phyloP scores from a whole-genome alignment of 1,284 basidiomycete species.

The Sutorius eximius region DNA sequence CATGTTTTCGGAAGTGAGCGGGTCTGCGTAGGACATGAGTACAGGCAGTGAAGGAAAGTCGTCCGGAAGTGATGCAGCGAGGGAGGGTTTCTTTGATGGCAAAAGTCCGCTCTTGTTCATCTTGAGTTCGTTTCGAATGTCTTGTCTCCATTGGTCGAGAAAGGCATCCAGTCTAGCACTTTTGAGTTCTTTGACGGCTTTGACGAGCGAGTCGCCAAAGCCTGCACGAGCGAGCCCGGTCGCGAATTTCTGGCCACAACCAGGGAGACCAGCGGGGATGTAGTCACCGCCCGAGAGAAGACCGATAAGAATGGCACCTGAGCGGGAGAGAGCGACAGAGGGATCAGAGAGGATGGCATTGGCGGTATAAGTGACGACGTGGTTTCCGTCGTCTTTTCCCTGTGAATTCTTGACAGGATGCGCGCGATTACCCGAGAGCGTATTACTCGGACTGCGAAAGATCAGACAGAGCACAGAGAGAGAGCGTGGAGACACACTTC shows the following conservation, averaged over 20 bases:
- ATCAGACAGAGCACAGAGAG: slow-evolving; percentile 7
- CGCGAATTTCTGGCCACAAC: slow-evolving; percentile 64
- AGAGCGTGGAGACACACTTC: slow-evolving; percentile 47
- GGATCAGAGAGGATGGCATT: slow-evolving; percentile 52
- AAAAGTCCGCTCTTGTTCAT: slow-evolving; percentile 68
- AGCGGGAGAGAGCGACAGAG: slow-evolving; percentile 62
- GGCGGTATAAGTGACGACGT: slow-evolving; percentile 65
- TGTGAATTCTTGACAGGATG: slow-evolving; percentile 61
- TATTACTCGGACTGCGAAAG: slow-evolving; percentile 63
- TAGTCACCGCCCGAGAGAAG: slow-evolving; percentile 92
- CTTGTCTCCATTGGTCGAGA: slow-evolving; percentile 62
- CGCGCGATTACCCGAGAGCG: slow-evolving; percentile 65
- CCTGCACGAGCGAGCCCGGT: slow-evolving; percentile 71
- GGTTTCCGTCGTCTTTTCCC: slow-evolving; percentile 73
- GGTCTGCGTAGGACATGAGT: slow-evolving; percentile 73
- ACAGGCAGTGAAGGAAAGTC: slow-evolving; percentile 69
- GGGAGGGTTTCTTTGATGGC: slow-evolving; percentile 55
- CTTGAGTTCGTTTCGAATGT: slow-evolving; percentile 65
- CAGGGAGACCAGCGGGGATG: slow-evolving; percentile 61
- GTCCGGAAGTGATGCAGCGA: slow-evolving; percentile 61
- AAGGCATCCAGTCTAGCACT: slow-evolving; percentile 51
- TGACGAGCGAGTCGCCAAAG: slow-evolving; percentile 66
- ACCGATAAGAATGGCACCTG: slow-evolving; percentile 84
- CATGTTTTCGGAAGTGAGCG: slow-evolving; percentile 68
- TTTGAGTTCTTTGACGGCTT: slow-evolving; percentile 55